These are phyloP conservation scores for Eutrema yunnanense DNA, from an alignment of 345 rosid species.

Conservation along the genomic window DNA sequence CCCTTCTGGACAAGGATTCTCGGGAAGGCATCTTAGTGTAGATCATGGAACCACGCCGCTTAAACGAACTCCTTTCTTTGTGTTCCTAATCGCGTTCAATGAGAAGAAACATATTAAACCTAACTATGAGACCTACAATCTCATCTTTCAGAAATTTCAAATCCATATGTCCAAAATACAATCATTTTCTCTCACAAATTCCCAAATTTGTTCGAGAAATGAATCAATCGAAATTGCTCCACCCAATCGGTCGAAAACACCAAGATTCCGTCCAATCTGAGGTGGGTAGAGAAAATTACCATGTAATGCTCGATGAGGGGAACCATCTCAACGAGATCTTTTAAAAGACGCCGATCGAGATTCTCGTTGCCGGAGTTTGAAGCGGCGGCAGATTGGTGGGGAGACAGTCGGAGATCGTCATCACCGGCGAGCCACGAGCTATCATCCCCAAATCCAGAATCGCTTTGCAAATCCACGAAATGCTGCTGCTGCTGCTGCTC, in stretches of 20 bases:
- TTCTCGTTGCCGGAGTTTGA: slow-evolving; percentile 34
- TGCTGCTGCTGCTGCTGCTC: slow-evolving; percentile 54
- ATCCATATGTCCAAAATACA: background rate
- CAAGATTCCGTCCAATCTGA: background rate
- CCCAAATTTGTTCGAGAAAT: background rate
- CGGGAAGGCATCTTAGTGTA: slow-evolving; percentile 98
- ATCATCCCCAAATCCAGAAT: slow-evolving; percentile 54
- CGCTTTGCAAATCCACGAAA: slow-evolving; percentile 49
- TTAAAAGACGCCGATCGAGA: slow-evolving; percentile 69
- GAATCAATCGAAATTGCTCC: background rate
- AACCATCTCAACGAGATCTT: slow-evolving; percentile 84
- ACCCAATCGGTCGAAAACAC: background rate
- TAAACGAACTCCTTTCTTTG: slow-evolving; percentile 74
- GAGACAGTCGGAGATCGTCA: slow-evolving; percentile 37
- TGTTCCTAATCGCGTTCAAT: slow-evolving; percentile 46
- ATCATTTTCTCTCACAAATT: background rate
- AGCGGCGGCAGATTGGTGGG: slow-evolving; percentile 36
- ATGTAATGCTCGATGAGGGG: slow-evolving; percentile 90
- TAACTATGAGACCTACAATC: background rate
- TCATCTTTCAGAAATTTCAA: background rate
- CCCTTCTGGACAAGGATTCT: slow-evolving; percentile 58
- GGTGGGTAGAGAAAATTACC: slow-evolving; percentile 34
- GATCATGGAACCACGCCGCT: slow-evolving; percentile 70
- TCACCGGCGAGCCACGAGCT: slow-evolving; percentile 65
- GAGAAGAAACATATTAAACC: background rate